phyloP scores from a whole-genome alignment of 108 stramenopile species.

The Discostella pseudostelligera region DNA sequence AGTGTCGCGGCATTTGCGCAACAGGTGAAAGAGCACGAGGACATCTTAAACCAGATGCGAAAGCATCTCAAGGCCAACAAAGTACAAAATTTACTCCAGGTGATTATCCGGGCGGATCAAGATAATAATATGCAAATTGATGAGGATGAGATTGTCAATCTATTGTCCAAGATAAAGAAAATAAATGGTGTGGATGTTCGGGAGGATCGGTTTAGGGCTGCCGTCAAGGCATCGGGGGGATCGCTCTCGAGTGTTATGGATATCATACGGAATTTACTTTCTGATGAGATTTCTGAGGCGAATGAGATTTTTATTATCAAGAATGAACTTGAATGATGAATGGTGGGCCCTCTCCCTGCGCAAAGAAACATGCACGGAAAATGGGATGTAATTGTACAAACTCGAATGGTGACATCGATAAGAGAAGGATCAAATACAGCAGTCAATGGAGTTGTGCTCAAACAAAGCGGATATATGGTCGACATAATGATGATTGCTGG shows the following conservation, averaged over 20 bases:
- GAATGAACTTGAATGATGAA: slow-evolving; percentile 4
- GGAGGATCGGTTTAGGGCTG: slow-evolving; percentile 55
- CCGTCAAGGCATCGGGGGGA: slow-evolving; percentile 42
- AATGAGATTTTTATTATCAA: slow-evolving; percentile 62
- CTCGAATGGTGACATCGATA: no score
- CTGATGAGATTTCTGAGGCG: slow-evolving; percentile 45
- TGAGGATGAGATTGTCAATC: slow-evolving; percentile 57
- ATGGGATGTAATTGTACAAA: not conserved
- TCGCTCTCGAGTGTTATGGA: slow-evolving; percentile 63
- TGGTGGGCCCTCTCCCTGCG: not conserved
- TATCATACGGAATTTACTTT: slow-evolving; percentile 64
- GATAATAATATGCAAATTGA: slow-evolving; percentile 63
- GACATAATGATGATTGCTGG: no score
- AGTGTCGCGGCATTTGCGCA: slow-evolving; percentile 57
- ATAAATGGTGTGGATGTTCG: slow-evolving; percentile 60
- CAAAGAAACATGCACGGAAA: not conserved
- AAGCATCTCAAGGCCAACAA: slow-evolving; percentile 58
- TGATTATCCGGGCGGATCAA: slow-evolving; percentile 56
- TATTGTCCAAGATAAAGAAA: slow-evolving; percentile 50
- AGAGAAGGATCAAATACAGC: no score
- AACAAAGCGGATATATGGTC: no score
- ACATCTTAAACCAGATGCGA: slow-evolving; percentile 60
- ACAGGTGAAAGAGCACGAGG: slow-evolving; percentile 64
- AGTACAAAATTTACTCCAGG: slow-evolving; percentile 69
- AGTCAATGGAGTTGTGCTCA: no score